phyloP scores from a whole-genome alignment of 2,329 filamentous ascomycete genomes.

The Kalmusia sp. region DNA sequence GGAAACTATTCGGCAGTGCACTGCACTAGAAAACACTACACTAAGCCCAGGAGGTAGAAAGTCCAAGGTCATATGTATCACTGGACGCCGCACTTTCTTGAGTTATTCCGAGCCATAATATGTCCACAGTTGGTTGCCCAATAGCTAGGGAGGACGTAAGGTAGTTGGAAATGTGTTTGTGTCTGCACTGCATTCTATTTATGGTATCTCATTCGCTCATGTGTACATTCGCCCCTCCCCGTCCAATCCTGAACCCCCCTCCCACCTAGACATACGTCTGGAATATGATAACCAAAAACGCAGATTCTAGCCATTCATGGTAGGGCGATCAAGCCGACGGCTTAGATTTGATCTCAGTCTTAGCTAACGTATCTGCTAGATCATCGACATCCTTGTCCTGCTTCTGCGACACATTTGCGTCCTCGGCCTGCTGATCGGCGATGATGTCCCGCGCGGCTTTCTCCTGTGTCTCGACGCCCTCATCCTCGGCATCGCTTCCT shows the following conservation, averaged over 20 bases:
- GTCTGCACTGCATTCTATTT: background rate
- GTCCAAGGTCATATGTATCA: no score
- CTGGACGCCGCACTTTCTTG: no score
- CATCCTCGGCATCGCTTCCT: slow-evolving; percentile 70
- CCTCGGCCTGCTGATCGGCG: slow-evolving; percentile 74
- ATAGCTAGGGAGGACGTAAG: no score
- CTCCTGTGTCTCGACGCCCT: slow-evolving; percentile 58
- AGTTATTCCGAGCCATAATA: no score
- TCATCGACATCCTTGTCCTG: slow-evolving; percentile 82
- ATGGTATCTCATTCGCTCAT: slow-evolving; percentile 6
- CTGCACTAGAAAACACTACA: no score
- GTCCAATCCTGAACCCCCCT: background rate
- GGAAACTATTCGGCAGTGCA: no score
- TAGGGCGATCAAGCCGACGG: no score
- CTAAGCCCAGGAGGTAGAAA: no score
- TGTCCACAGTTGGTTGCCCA: no score
- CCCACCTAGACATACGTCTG: no score
- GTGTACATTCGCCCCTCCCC: background rate
- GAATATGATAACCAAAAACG: no score
- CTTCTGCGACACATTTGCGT: slow-evolving; percentile 73
- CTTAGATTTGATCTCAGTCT: slow-evolving; percentile 60
- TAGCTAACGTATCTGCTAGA: slow-evolving; percentile 76
- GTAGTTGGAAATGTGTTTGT: background rate
- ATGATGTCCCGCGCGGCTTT: slow-evolving; percentile 62
- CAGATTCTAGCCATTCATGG: no score